A percentile compares a stretch with the other conserved stretches of the same genome.
These are phyloP conservation scores for Aspergillus fumigatiaffinis DNA, from an alignment of 2,329 filamentous ascomycete species.

Conservation along the genomic window DNA sequence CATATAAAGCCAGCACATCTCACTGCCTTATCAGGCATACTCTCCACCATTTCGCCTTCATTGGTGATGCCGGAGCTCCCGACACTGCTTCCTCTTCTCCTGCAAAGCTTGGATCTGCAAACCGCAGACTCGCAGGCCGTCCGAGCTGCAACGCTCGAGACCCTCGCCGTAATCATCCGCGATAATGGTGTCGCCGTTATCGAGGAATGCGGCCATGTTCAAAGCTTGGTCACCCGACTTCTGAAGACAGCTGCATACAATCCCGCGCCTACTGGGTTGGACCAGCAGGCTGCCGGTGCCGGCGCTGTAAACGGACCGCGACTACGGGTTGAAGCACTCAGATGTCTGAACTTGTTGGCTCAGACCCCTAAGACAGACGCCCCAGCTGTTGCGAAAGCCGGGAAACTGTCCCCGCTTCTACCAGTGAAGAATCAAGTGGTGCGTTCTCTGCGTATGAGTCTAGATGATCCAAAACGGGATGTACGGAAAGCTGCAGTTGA, in stretches of 20 bases:
- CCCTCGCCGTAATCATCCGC: slow-evolving; percentile 54
- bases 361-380: slow-evolving; percentile 21
- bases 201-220: slow-evolving; percentile 52
- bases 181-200: slow-evolving; percentile 52
- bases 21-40: slow-evolving; percentile 59
- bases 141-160: slow-evolving; percentile 58
- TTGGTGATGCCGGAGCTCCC: slow-evolving; percentile 58
- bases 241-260: slow-evolving; percentile 43
- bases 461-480: slow-evolving; percentile 61
- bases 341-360: slow-evolving; percentile 38
- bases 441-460: slow-evolving; percentile 49
- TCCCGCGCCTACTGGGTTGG: slow-evolving; percentile 5
- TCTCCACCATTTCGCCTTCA: slow-evolving; percentile 56
- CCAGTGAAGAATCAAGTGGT: slow-evolving; percentile 56
- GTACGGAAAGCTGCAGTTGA: slow-evolving; percentile 61
- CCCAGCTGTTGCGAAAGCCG: slow-evolving; percentile 21
- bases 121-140: slow-evolving; percentile 46
- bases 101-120: slow-evolving; percentile 59
- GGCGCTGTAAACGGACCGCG: slow-evolving; percentile 21
- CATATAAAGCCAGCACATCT: slow-evolving; percentile 58
- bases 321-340: slow-evolving; percentile 34
- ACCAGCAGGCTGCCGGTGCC: neutral
- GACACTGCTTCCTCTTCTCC: slow-evolving; percentile 56
- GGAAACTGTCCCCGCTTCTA: slow-evolving; percentile 46
- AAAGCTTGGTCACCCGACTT: slow-evolving; percentile 54